Evolutionary conservation across 2,329 filamentous ascomycete genomes (phyloP), one percentile per base, ranked within the genome.

Genomic region (Lachnellula occidentalis): DNA sequence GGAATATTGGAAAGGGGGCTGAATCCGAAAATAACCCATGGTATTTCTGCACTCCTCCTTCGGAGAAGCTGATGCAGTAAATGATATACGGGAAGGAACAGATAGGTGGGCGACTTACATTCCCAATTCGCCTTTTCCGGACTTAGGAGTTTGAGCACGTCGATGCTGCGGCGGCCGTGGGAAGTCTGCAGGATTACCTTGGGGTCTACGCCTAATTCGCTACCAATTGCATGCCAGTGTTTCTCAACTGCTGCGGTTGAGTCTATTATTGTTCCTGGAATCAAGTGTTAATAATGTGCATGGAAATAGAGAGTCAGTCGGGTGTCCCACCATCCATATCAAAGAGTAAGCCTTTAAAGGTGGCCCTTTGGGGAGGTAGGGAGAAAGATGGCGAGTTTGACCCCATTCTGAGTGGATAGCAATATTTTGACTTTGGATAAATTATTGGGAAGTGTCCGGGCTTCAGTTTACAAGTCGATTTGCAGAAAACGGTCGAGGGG

Each of bases 41-140:
- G n/a, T 22, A 48, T 31, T 4, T 31, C 27, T 54, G 36, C 37
- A 50, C 8, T 45, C 12, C 27, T 36, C 21, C 22, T 19, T 43
- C 7, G 11, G 19, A 12, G 4, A 43, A 43, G 19, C 41, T 19
- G 19, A 48, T n/a, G 19, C n/a, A 36, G 22, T 42, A 45, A 34
- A 58, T 12, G 31, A 43, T 8, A 49, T 17, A 49, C 12, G 12
- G 6, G 8, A 24, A 43, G 42, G 36, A 46, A 51, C 22, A 43
- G 19, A 31, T 6, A 21, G 34, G 24, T 47, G 46, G 46, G 24
- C 45, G 34, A 82, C 88, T 74, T 74, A 95, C 90, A 96, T 61
- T 96, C 90, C 90, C 88, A 92, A 64, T 87, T 96, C 42, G 94
- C 94, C 69, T 90, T 90, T 63, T 88, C 85, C 15, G 90, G 88